These are phyloP conservation scores for Xenoacremonium recifei DNA, from an alignment of 2,329 filamentous ascomycete genomes.

Conservation along the genomic window DNA sequence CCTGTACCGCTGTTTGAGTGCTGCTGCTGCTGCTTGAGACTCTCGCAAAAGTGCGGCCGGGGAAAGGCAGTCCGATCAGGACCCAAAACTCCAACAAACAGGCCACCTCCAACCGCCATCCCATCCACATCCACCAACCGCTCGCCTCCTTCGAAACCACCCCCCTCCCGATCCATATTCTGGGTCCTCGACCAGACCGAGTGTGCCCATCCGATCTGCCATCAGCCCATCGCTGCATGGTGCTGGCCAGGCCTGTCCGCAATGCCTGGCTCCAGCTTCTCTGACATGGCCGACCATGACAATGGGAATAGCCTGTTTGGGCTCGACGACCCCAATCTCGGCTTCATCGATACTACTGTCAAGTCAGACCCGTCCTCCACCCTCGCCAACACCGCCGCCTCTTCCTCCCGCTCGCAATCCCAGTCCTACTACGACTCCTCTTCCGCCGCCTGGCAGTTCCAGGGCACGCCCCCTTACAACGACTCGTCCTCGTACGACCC, in stretches of 20 bases:
- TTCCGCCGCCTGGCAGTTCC: slow-evolving; percentile 48
- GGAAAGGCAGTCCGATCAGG: no score
- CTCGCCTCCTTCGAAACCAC: slow-evolving; percentile 9
- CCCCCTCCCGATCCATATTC: slow-evolving; percentile 11
- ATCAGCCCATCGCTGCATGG: slow-evolving; percentile 30
- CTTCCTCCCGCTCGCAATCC: slow-evolving; percentile 30
- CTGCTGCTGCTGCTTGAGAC: no score
- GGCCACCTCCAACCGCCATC: no score
- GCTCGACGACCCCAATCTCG: slow-evolving; percentile 42
- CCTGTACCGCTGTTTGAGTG: no score
- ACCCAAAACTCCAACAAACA: no score
- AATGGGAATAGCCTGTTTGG: slow-evolving; percentile 41
- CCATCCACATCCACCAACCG: slow-evolving; percentile 8
- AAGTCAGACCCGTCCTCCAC: slow-evolving; percentile 31
- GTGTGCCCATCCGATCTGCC: slow-evolving; percentile 13
- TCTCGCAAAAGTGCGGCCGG: no score
- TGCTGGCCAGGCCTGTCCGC: slow-evolving; percentile 17
- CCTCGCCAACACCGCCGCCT: slow-evolving; percentile 30
- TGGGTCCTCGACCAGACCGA: slow-evolving; percentile 14
- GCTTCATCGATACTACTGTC: slow-evolving; percentile 34
- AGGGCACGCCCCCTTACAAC: slow-evolving; percentile 47
- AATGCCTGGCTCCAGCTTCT: slow-evolving; percentile 27
- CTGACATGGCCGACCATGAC: slow-evolving; percentile 40
- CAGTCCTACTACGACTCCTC: slow-evolving; percentile 29
- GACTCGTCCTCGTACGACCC: slow-evolving; percentile 44